Conservation (phyloP, 202 grass and related monocot genomes). For the Schoenoplectus tabernaemontani region DNA sequence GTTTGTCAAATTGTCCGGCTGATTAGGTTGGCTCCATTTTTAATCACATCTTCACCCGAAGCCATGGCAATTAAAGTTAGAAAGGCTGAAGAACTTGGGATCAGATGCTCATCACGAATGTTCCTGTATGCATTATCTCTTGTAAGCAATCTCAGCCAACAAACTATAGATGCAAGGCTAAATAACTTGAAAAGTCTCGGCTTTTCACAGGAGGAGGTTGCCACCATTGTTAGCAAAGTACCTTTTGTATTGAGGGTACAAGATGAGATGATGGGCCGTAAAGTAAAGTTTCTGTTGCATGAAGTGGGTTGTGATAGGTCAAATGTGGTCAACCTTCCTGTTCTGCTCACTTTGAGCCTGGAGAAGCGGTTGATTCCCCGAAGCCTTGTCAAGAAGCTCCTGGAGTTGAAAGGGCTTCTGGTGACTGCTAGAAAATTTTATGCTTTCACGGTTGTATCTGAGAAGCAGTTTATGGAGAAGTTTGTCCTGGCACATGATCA, state of each 20-base stretch:
- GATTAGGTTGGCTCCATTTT: background rate
- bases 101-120: background rate
- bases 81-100: conserved; percentile 25
- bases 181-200: conserved; percentile 20
- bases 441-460: conserved; percentile 25
- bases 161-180: background rate
- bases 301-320: conserved; percentile 31
- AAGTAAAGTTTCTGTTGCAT: conserved; percentile 41
- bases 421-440: conserved; percentile 31
- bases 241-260: conserved; percentile 3
- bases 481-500: conserved; percentile 34
- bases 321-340: conserved; percentile 27
- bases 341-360: conserved; percentile 44
- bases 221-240: background rate
- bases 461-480: conserved; percentile 39
- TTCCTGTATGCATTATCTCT: conserved; percentile 13
- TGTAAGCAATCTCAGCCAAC: background rate
- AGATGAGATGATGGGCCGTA: background rate
- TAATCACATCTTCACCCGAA: background rate
- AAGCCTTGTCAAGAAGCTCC: conserved; percentile 34
- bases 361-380: conserved; percentile 42
- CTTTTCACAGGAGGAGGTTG: conserved; percentile 21
- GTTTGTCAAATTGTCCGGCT: background rate
- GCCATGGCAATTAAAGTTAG: background rate
- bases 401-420: conserved; percentile 32